Evolutionary conservation across 768 basidiomycete species (phyloP), one percentile per base, ranked within the genome.

Genomic region (Mycena pura): DNA sequence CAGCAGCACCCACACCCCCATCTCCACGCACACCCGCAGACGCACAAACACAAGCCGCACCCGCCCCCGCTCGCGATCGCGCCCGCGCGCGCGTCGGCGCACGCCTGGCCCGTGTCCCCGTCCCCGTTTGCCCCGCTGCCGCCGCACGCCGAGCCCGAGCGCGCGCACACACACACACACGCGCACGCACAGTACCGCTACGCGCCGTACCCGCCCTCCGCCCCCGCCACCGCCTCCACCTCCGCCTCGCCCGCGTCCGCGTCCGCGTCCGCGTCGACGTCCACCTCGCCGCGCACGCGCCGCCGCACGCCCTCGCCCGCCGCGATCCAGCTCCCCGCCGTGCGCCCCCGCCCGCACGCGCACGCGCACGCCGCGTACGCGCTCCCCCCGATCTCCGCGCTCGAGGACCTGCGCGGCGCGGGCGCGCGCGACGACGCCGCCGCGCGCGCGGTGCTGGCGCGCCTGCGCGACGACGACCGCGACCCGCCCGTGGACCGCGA

Each of bases 61-160:
- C 74, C 25, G 68, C 61, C 64, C 66, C 72, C 69, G 57, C 68
- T 22, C 48, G 24, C 28, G 44, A 2, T 14, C 29, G 11, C 40
- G 21, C n/a, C 8, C 95, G 88, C 73, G 93, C 93, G 22, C 92
- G 94, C 71, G 88, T 95, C 45, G 85, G 93, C 17, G 78, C 87
- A n/a, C n/a, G n/a, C 41, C 80, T 78, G 27, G 80, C 83, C 29
- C 77, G 84, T 27, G 83, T 82, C n/a, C 82, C 88, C 61, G 84
- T 89, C 47, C 82, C 88, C 43, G 75, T 84, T 19, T 82, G 88
- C 32, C 82, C 87, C 82, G 17, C 83, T 81, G 41, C 70, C 75
- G 29, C n/a, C n/a, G 70, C 76, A 9, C 41, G 68, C 74, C 25
- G 68, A 61, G 63, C 66, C 72, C 69, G 57, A 67, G 27, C 48